phyloP scores from a whole-genome alignment of 148 eudicot genomes.

The Heliosperma pusillum region DNA sequence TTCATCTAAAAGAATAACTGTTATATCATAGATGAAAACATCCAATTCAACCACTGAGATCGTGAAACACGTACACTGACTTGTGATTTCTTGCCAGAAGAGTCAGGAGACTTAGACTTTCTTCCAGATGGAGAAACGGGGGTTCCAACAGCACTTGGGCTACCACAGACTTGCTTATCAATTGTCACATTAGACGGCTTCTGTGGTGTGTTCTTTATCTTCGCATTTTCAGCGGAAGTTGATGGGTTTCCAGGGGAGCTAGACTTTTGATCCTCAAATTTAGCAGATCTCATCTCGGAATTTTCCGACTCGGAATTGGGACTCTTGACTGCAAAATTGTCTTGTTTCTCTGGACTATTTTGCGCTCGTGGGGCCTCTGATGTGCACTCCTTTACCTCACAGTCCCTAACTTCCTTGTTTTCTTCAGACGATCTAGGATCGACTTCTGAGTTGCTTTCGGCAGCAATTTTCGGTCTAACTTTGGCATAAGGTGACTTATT shows the following conservation, averaged over 20 bases:
- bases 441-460: constrained; percentile 35
- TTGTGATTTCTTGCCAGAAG: constrained; percentile 44
- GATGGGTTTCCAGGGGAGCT: constrained; percentile 45
- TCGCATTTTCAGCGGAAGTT: constrained; percentile 34
- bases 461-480: constrained; percentile 45
- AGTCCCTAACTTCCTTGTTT: constrained; percentile 34
- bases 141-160: constrained; percentile 39
- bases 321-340: constrained; percentile 40
- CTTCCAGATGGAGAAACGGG: constrained; percentile 37
- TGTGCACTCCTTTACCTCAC: constrained; percentile 40
- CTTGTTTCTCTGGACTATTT: constrained; percentile 43
- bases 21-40: not conserved
- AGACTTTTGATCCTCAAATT: constrained; percentile 47
- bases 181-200: constrained; percentile 30
- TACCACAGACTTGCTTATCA: constrained; percentile 41
- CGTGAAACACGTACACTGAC: constrained; percentile 24
- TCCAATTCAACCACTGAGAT: not conserved
- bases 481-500: constrained; percentile 39
- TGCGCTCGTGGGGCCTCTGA: constrained; percentile 39
- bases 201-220: constrained; percentile 27
- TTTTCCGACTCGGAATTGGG: constrained; percentile 33
- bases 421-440: constrained; percentile 38
- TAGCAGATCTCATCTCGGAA: constrained; percentile 33
- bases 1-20: not conserved
- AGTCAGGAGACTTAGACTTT: constrained; percentile 40